Evolutionary conservation across 768 basidiomycete species (phyloP).

Genomic region (Agrocybe praecox): DNA sequence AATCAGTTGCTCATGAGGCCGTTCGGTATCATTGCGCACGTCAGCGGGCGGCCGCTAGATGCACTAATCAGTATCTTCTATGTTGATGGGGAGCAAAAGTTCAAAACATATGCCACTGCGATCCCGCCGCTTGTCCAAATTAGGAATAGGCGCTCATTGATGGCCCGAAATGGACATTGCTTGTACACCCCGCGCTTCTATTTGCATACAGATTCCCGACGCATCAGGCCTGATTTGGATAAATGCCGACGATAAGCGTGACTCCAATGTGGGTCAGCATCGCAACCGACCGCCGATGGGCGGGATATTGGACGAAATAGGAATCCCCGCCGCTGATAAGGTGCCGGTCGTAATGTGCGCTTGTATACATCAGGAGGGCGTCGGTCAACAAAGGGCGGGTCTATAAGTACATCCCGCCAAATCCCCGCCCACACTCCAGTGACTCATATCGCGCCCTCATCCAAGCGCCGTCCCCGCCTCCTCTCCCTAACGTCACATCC

Average conservation of each 20-base stretch:
- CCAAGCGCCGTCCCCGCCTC: not conserved
- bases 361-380: not conserved
- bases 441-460: not conserved
- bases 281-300: not conserved
- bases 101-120: no score
- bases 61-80: no score
- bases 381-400: not conserved
- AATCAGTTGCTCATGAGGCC: no score
- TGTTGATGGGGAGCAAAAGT: no score
- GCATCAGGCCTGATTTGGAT: not conserved
- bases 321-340: not conserved
- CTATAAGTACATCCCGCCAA: not conserved
- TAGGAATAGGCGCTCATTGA: not conserved
- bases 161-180: not conserved
- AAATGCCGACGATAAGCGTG: not conserved
- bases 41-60: no score
- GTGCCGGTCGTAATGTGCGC: not conserved
- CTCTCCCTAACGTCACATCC: not conserved
- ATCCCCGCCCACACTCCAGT: not conserved
- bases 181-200: not conserved
- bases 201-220: not conserved
- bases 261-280: not conserved
- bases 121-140: not conserved
- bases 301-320: not conserved
- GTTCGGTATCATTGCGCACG: no score